Evolutionary conservation across 2,329 filamentous ascomycete species (phyloP), one percentile per base, ranked within the genome.

Genomic region (Talaromyces sp.): DNA sequence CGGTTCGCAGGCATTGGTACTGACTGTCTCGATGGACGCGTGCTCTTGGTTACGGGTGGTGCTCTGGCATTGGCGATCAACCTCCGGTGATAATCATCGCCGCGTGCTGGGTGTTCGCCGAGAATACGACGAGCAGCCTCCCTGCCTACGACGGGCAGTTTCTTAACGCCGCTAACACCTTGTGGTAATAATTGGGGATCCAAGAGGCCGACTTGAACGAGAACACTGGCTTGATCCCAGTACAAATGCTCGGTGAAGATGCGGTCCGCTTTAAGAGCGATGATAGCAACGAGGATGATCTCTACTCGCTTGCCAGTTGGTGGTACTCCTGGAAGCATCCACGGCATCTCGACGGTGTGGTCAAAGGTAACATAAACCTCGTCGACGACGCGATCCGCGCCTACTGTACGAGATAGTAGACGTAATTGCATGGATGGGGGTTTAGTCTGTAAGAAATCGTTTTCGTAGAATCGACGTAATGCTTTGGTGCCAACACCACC

Each of bases 201-300:
- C 59, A 88, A 65, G 66, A 88, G 69, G 0, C 86, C 86, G 0
- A 86, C 77, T 70, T 88, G 86, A 52, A 87, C 83, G 14, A 88
- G 72, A 8, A 88, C 85, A 57, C 80, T 84, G 10, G 86, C 86
- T 69, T 88, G 86, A 69, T 88, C 86, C 86, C 86, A 88, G 70
- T 88, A 87, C 3, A 87, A 74, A 60, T 86, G 81, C 71, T 88
- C 86, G 19, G 81, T 83, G 73, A 82, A 85, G 13, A 87, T 73
- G 68, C 82, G 83, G 0, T 82, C 83, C 0, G 79, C 84, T 14
- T 84, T 75, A 62, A 88, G 76, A 35, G 81, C 81, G 2, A 87
- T 85, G 9, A 88, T 83, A 61, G 79, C 84, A 1, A 88, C 83
- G 1, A 88, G 73, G 0, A 85, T 81, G 3, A 86, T 78, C 70